These are phyloP conservation scores for Corchorus olitorius DNA, from an alignment of 345 rosid species.

Conservation along the genomic window DNA sequence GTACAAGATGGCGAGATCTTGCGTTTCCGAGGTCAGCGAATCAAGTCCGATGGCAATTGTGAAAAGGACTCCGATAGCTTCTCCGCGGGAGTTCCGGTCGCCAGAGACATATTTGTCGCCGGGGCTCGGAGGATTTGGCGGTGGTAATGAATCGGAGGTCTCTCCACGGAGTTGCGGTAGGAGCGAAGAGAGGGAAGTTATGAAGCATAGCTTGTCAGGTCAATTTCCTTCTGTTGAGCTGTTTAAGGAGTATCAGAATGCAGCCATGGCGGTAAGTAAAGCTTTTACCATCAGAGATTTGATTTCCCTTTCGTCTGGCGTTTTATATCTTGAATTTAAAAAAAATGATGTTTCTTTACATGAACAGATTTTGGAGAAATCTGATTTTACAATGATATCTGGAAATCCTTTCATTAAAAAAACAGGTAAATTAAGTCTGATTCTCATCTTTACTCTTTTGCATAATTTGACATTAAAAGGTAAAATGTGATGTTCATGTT, in stretches of 20 bases:
- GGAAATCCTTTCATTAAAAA: conserved; percentile 88
- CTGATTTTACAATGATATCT: conserved; percentile 83
- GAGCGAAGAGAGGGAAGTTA: conserved; percentile 46
- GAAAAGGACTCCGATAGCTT: conserved; percentile 36
- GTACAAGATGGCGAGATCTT: conserved; percentile 52
- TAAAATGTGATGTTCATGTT: conserved; percentile 18
- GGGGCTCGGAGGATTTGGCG: conserved; percentile 44
- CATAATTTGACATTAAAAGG: conserved; percentile 10
- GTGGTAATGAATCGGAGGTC: conserved; percentile 36
- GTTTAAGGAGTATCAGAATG: conserved; percentile 85
- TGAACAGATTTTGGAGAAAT: conserved; percentile 84
- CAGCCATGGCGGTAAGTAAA: conserved; percentile 85
- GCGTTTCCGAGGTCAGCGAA: conserved; percentile 51
- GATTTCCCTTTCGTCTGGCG: background rate
- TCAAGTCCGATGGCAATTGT: conserved; percentile 61
- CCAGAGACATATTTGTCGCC: conserved; percentile 83
- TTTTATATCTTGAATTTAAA: background rate
- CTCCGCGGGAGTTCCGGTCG: conserved; percentile 30
- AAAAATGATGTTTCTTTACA: conserved; percentile 13
- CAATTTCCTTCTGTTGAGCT: conserved; percentile 84
- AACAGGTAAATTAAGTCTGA: conserved; percentile 54
- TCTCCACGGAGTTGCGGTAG: conserved; percentile 41
- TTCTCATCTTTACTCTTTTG: background rate
- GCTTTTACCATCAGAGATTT: background rate
- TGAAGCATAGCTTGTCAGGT: conserved; percentile 72